phyloP scores from a whole-genome alignment of 2,329 filamentous ascomycete species.

The Thyridium curvatum region DNA sequence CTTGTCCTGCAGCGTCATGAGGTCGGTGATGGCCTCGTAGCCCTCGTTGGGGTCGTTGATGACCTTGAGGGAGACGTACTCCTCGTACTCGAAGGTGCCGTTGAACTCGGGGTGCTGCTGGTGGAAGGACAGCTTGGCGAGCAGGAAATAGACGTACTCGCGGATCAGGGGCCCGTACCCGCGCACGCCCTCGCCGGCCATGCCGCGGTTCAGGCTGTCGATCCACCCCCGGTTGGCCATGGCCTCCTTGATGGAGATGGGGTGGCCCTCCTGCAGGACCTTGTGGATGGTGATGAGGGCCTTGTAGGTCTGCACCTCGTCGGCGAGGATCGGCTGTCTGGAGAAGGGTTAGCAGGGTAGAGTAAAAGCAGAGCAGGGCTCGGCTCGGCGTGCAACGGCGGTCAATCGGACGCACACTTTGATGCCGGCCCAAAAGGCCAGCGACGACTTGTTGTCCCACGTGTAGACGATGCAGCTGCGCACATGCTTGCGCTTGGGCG shows the following conservation, averaged over 20 bases:
- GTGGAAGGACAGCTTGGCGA: slow-evolving; percentile 95
- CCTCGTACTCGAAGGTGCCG: slow-evolving; percentile 96
- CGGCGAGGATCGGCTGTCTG: slow-evolving; percentile 94
- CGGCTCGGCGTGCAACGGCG: too few relatives aligned
- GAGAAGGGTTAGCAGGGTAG: slow-evolving; percentile 6
- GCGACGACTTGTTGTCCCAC: slow-evolving; percentile 96
- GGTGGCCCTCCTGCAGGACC: slow-evolving; percentile 94
- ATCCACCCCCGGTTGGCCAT: slow-evolving; percentile 87
- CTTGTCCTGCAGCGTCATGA: slow-evolving; percentile 95
- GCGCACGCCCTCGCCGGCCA: slow-evolving; percentile 76
- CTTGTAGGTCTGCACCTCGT: slow-evolving; percentile 99
- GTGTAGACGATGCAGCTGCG: slow-evolving; percentile 97
- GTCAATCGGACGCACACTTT: slow-evolving; percentile 67
- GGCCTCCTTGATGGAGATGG: slow-evolving; percentile 78
- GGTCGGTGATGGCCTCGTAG: slow-evolving; percentile 90
- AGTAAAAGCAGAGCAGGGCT: neutral
- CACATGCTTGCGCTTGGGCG: slow-evolving; percentile 83
- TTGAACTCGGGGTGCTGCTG: slow-evolving; percentile 97
- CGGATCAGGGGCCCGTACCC: slow-evolving; percentile 89
- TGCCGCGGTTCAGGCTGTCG: slow-evolving; percentile 81
- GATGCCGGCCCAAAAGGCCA: slow-evolving; percentile 95
- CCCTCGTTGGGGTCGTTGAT: slow-evolving; percentile 99
- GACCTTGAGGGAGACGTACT: slow-evolving; percentile 95
- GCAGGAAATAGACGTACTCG: slow-evolving; percentile 93
- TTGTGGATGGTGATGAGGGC: slow-evolving; percentile 96